These are phyloP conservation scores for Thermochaetoides thermophila DNA, from an alignment of 495 filamentous ascomycete species.

Conservation along the genomic window DNA sequence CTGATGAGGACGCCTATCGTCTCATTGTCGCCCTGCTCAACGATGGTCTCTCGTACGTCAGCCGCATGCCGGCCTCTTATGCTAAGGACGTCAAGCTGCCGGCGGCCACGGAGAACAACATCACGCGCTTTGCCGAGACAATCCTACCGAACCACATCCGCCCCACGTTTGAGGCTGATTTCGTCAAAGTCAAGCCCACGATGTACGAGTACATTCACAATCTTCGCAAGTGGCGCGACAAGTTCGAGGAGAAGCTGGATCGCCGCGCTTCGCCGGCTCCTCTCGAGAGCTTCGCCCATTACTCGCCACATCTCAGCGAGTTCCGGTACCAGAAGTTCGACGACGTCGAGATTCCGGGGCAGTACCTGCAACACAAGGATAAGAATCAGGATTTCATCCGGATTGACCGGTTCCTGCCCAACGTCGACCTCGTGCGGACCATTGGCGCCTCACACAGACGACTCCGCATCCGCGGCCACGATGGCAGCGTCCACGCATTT, in stretches of 20 bases:
- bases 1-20: constrained; percentile 94
- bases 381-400: constrained; percentile 97
- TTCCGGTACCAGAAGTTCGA: constrained; percentile 96
- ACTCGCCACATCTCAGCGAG: constrained; percentile 81
- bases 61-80: constrained; percentile 70
- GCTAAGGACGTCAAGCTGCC: constrained; percentile 86
- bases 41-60: constrained; percentile 79
- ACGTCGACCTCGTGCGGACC: constrained; percentile 79
- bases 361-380: constrained; percentile 91
- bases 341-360: constrained; percentile 93
- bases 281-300: constrained; percentile 48
- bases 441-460: constrained; percentile 82
- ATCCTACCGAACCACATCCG: constrained; percentile 87
- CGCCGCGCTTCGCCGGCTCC: constrained; percentile 52
- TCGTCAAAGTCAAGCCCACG: constrained; percentile 81
- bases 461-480: constrained; percentile 92
- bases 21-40: constrained; percentile 95
- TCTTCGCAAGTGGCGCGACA: constrained; percentile 87
- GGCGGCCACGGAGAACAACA: constrained; percentile 80
- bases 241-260: constrained; percentile 96
- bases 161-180: constrained; percentile 88
- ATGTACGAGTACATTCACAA: constrained; percentile 98
- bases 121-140: constrained; percentile 90
- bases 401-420: constrained; percentile 89
- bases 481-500: constrained; percentile 88